Evolutionary conservation across 1,284 basidiomycete genomes (phyloP), one percentile per base, ranked within the genome.

Genomic region (Ceraceosorus guamensis): DNA sequence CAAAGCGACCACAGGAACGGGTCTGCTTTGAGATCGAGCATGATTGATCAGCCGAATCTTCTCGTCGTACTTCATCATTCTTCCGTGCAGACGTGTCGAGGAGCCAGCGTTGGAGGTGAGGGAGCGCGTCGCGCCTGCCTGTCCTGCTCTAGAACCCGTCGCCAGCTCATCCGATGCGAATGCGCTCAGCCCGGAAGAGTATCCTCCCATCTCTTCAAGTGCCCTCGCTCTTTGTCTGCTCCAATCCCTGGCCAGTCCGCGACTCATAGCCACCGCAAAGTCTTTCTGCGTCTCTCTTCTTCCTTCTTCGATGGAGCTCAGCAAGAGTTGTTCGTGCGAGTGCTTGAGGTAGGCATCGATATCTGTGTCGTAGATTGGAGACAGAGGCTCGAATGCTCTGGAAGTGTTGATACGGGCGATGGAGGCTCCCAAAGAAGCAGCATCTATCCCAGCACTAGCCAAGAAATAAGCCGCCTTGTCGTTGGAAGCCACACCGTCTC

Each of bases 251-350:
- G 84, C 81, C 66, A 86, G 84, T 39, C 86, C 81, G 46, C 86
- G 83, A 68, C 90, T 87, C 45, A 92, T 79, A 43, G 85, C 83
- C 37, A 83, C 82, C 70, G 91, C 89, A 67, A 93, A 92, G 63
- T 89, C 85, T 60, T 87, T 82, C 65, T 91, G 85, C 0, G 91
- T 93, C 57, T 89, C 85, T 59, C 85, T 83, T 48, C 90, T 80
- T 4, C 87, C 87, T 71, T 93, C 88, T 75, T 95, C 91, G 58
- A 96, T 92, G 2, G 89, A 89, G 4, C 88, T 88, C 60, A 95
- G 89, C 56, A 96, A 84, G 62, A 89, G 89, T 76, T 93, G 91
- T 77, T 96, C 91, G 71, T 93, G 90, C 5, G 88, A 87, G 77
- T 91, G 88, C 18, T 88, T 86, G 34, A 93, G 82, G 76, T 88